A percentile compares a stretch with the other conserved stretches of the same genome.
phyloP scores from a whole-genome alignment of 768 basidiomycete species.

The Lentinus brumalis region DNA sequence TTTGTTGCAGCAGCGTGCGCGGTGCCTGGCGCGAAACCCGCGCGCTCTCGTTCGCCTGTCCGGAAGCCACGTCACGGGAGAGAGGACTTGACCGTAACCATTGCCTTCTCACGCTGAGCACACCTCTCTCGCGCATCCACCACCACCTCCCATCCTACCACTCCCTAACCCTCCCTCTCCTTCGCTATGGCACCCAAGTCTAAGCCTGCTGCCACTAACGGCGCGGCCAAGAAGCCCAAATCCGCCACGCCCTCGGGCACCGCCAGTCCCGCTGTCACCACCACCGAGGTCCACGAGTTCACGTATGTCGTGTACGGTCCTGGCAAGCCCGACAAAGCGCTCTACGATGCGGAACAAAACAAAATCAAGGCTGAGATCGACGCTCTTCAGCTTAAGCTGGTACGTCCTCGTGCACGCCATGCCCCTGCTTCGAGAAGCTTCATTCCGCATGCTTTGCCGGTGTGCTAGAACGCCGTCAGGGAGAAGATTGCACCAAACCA shows the following conservation, averaged over 20 bases:
- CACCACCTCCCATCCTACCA: slow-evolving; percentile 30
- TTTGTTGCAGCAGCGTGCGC: slow-evolving; percentile 9
- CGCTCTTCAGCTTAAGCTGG: slow-evolving; percentile 74
- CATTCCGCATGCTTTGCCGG: slow-evolving; percentile 15
- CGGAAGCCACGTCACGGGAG: slow-evolving; percentile 30
- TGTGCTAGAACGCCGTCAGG: slow-evolving; percentile 60
- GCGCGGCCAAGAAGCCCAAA: slow-evolving; percentile 40
- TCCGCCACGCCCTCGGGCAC: slow-evolving; percentile 40
- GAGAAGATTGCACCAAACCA: slow-evolving; percentile 72
- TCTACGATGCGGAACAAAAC: slow-evolving; percentile 85
- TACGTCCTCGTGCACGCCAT: slow-evolving; percentile 42
- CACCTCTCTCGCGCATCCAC: slow-evolving; percentile 25
- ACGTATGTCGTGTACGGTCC: slow-evolving; percentile 28
- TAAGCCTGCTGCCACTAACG: slow-evolving; percentile 49
- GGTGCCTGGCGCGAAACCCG: slow-evolving; percentile 1
- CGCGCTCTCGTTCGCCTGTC: not conserved
- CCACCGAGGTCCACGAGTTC: slow-evolving; percentile 24
- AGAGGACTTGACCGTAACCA: slow-evolving; percentile 12
- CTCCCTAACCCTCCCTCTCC: slow-evolving; percentile 20
- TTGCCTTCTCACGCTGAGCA: slow-evolving; percentile 17
- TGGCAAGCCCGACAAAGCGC: slow-evolving; percentile 82
- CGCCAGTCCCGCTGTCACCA: slow-evolving; percentile 36
- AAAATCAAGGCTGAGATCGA: slow-evolving; percentile 85
- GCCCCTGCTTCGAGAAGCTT: slow-evolving; percentile 1
- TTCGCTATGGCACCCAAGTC: slow-evolving; percentile 51